phyloP scores from a whole-genome alignment of 2,329 filamentous ascomycete species.

The Penicillium olsonii region DNA sequence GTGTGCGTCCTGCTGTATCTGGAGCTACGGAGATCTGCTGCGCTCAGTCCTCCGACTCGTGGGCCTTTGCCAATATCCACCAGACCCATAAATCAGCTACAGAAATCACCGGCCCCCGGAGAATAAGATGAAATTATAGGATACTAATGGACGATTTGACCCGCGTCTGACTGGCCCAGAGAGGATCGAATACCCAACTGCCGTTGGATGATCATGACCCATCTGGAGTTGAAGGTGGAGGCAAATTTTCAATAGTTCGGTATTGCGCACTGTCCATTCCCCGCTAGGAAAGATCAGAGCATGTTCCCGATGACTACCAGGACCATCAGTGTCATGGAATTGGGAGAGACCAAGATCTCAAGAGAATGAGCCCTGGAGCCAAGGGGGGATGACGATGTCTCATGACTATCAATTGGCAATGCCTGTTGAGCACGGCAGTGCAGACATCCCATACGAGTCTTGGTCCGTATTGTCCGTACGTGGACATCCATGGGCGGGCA shows the following conservation, averaged over 20 bases:
- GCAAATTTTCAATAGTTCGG: constrained; percentile 9
- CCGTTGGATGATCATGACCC: constrained; percentile 10
- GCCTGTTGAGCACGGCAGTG: too few relatives aligned
- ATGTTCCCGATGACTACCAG: not conserved
- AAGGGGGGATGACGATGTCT: too few relatives aligned
- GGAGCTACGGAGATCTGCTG: not conserved
- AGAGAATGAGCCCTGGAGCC: too few relatives aligned
- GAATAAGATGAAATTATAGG: not conserved
- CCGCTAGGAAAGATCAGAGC: not conserved
- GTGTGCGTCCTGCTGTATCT: not conserved
- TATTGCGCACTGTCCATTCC: constrained; percentile 4
- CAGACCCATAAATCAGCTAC: not conserved
- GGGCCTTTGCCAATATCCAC: not conserved
- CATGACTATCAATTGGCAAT: too few relatives aligned
- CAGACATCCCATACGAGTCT: too few relatives aligned
- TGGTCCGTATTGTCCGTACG: too few relatives aligned
- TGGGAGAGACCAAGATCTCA: not conserved
- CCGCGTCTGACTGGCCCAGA: constrained; percentile 5
- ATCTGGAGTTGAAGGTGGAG: not conserved
- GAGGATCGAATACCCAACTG: constrained; percentile 16
- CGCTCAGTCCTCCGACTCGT: constrained; percentile 6
- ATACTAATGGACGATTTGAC: not conserved
- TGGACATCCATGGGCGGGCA: not conserved
- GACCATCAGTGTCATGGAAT: not conserved
- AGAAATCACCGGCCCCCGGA: constrained; percentile 1